Conservation (phyloP, 352 stramenopile species). For the Thraustochytrium sp. region DNA sequence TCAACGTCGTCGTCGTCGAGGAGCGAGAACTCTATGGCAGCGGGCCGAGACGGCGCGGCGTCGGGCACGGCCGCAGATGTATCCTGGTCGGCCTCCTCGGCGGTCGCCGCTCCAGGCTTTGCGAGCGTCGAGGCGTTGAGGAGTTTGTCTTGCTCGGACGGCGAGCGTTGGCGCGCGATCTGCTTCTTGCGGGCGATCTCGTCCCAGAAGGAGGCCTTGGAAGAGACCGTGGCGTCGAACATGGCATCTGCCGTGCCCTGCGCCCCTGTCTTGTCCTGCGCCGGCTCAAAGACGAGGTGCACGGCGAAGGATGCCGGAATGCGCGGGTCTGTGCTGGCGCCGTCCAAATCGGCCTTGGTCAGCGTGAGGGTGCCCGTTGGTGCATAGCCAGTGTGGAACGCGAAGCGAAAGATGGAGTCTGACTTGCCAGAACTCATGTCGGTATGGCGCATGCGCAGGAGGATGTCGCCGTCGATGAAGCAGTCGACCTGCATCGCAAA, state of each 20-base stretch:
- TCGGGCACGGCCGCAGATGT: too few relatives aligned
- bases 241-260: not conserved
- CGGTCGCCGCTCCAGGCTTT: not conserved
- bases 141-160: not conserved
- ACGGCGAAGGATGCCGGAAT: conserved; percentile 93
- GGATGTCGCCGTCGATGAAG: conserved; percentile 91
- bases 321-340: conserved; percentile 80
- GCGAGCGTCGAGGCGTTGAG: not conserved
- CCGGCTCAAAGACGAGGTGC: conserved; percentile 90
- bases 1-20: not conserved
- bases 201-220: conserved; percentile 20
- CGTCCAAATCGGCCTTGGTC: conserved; percentile 92
- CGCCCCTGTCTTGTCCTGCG: conserved; percentile 59
- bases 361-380: conserved; percentile 86
- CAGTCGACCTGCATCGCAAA: conserved; percentile 89
- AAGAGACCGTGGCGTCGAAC: conserved; percentile 1
- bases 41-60: not conserved
- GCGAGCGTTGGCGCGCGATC: not conserved
- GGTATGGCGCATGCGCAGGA: conserved; percentile 90
- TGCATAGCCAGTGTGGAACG: conserved; percentile 97
- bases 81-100: not conserved
- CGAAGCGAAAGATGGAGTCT: conserved; percentile 92
- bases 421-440: conserved; percentile 62
- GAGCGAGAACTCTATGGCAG: not conserved
- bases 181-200: conserved; percentile 31